Evolutionary conservation across 352 stramenopile species (phyloP).

Genomic region (Globisporangium canariense): DNA sequence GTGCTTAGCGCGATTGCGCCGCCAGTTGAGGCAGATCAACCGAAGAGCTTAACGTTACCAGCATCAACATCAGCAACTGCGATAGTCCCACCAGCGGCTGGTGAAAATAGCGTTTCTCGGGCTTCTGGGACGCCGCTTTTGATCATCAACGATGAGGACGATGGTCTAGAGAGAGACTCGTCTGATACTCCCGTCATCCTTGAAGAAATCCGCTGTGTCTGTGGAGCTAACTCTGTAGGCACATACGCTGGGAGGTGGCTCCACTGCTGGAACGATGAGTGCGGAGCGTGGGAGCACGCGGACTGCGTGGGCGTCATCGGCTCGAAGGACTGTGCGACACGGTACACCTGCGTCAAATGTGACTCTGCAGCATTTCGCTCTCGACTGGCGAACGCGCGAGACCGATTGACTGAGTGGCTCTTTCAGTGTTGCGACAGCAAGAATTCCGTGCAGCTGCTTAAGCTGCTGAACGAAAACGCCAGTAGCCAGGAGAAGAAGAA

Average conservation of each 20-base stretch:
- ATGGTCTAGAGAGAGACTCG: slow-evolving; percentile 23
- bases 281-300: slow-evolving; percentile 63
- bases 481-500: slow-evolving; percentile 7
- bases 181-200: slow-evolving; percentile 16
- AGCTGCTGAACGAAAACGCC: slow-evolving; percentile 34
- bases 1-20: neutral
- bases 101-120: neutral
- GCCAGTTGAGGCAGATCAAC: neutral
- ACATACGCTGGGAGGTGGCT: slow-evolving; percentile 64
- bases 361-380: slow-evolving; percentile 29
- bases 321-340: slow-evolving; percentile 16
- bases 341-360: slow-evolving; percentile 53
- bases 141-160: slow-evolving; percentile 36
- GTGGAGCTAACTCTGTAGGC: slow-evolving; percentile 39
- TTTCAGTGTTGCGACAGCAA: slow-evolving; percentile 66
- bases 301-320: slow-evolving; percentile 62
- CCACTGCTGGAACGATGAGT: slow-evolving; percentile 64
- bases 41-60: neutral
- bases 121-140: neutral
- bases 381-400: slow-evolving; percentile 26
- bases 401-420: slow-evolving; percentile 46
- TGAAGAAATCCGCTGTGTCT: slow-evolving; percentile 57
- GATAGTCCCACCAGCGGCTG: neutral
- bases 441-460: slow-evolving; percentile 48
- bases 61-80: neutral